Conservation (phyloP, 306 rosid species). For the Quercus parvula region DNA sequence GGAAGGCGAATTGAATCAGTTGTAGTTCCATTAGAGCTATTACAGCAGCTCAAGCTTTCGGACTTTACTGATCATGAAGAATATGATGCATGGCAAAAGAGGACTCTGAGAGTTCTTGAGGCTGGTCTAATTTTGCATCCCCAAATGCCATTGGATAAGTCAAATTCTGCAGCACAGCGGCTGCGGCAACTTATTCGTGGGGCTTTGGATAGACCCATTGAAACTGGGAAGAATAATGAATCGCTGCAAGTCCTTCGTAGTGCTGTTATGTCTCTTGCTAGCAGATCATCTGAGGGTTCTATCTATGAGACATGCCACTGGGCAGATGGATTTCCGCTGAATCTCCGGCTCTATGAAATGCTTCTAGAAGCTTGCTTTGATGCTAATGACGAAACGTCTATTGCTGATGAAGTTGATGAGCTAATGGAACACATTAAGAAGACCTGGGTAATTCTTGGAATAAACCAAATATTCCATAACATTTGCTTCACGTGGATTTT, state of each 20-base stretch:
- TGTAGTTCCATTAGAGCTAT: constrained; percentile 87
- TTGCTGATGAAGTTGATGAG: constrained; percentile 88
- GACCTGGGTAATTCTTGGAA: constrained; percentile 97
- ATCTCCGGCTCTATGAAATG: constrained; percentile 83
- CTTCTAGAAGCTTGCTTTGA: constrained; percentile 88
- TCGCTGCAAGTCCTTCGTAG: constrained; percentile 93
- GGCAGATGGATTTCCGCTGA: constrained; percentile 98
- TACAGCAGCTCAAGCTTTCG: constrained; percentile 89
- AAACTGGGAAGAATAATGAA: constrained; percentile 86
- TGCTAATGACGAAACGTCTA: constrained; percentile 62
- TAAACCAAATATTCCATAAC: constrained; percentile 81
- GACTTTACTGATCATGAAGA: constrained; percentile 89
- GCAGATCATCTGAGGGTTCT: constrained; percentile 79
- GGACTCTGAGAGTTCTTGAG: constrained; percentile 86
- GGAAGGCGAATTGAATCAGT: constrained; percentile 93
- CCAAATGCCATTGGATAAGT: constrained; percentile 63
- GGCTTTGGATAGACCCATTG: constrained; percentile 76
- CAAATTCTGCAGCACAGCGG: constrained; percentile 67
- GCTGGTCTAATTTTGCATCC: constrained; percentile 96
- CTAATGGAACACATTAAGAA: constrained; percentile 95
- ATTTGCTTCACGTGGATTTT: constrained; percentile 96
- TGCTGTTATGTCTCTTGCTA: constrained; percentile 81
- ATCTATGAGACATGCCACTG: constrained; percentile 79
- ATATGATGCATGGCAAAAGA: constrained; percentile 76
- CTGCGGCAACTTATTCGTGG: constrained; percentile 72